These are phyloP conservation scores for Xylaria multiplex DNA, from an alignment of 2,329 filamentous ascomycete genomes.

Conservation along the genomic window DNA sequence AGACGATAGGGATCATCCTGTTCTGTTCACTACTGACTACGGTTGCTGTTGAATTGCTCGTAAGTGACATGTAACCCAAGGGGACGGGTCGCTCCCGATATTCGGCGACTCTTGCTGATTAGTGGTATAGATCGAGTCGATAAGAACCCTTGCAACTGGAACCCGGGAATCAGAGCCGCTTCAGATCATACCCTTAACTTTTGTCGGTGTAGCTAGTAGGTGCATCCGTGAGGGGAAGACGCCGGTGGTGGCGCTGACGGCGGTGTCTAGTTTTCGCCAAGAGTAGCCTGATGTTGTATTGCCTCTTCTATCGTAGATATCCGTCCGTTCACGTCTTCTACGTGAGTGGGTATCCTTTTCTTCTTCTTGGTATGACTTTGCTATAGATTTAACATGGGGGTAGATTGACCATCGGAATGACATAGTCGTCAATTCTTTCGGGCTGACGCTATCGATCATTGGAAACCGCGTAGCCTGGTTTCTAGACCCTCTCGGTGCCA, in stretches of 20 bases:
- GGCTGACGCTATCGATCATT: constrained; percentile 65
- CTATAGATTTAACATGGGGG: constrained; percentile 23
- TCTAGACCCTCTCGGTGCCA: constrained; percentile 69
- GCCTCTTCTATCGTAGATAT: constrained; percentile 62
- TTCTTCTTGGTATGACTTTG: neutral
- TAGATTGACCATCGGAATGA: constrained; percentile 67
- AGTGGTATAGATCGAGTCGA: constrained; percentile 61
- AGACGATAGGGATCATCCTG: constrained; percentile 72
- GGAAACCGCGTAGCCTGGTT: constrained; percentile 66
- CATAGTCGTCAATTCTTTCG: constrained; percentile 65
- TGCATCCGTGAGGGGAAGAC: constrained; percentile 25
- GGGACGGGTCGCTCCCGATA: constrained; percentile 20
- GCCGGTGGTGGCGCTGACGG: constrained; percentile 33
- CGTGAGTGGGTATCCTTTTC: constrained; percentile 44
- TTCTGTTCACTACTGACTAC: constrained; percentile 75
- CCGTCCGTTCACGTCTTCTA: constrained; percentile 67
- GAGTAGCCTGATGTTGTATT: constrained; percentile 63
- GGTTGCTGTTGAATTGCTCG: constrained; percentile 69
- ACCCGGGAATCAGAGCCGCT: constrained; percentile 55
- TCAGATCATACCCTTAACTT: constrained; percentile 64
- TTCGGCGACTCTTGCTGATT: constrained; percentile 38
- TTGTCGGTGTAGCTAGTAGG: constrained; percentile 64
- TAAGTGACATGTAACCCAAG: constrained; percentile 47
- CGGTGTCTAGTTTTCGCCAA: constrained; percentile 59
- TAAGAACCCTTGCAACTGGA: constrained; percentile 60